These are phyloP conservation scores for Trametes sanguinea DNA, from an alignment of 768 basidiomycete genomes.

Conservation along the genomic window DNA sequence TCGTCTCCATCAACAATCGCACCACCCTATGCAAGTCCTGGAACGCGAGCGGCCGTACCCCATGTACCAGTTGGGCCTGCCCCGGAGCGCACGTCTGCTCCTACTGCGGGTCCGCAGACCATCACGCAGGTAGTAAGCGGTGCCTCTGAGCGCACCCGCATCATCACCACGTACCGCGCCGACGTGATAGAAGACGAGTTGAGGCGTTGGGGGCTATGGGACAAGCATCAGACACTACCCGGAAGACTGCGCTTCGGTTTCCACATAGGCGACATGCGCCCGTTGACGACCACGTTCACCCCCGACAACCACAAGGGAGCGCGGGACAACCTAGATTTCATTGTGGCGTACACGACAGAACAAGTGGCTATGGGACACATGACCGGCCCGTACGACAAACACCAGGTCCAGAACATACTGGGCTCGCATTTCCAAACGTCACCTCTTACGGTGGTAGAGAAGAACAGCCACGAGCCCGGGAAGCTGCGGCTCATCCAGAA, in stretches of 20 bases:
- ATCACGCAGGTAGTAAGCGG: slow-evolving; percentile 7
- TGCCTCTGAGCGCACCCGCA: slow-evolving; percentile 3
- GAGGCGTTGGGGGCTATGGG: background rate
- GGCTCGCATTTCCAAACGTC: slow-evolving; percentile 4
- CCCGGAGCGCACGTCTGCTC: too few species aligned
- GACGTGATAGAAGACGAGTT: slow-evolving; percentile 5
- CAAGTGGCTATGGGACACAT: slow-evolving; percentile 4
- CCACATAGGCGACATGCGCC: slow-evolving; percentile 6
- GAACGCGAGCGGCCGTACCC: too few species aligned
- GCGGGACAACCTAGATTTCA: slow-evolving; percentile 6
- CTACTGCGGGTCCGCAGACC: slow-evolving; percentile 5
- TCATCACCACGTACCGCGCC: slow-evolving; percentile 9
- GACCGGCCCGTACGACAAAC: slow-evolving; percentile 3
- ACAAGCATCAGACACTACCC: too few species aligned
- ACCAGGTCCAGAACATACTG: background rate
- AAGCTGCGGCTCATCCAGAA: slow-evolving; percentile 8
- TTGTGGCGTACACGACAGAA: background rate
- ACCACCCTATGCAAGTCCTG: too few species aligned
- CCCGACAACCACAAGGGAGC: slow-evolving; percentile 4
- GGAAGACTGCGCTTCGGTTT: slow-evolving; percentile 7
- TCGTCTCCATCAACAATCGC: too few species aligned
- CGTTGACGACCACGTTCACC: background rate
- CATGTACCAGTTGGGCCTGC: too few species aligned
- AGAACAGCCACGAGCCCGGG: background rate
- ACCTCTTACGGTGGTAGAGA: slow-evolving; percentile 6